Conservation (phyloP, 352 stramenopile genomes). For the Globisporangium apiculatum region DNA sequence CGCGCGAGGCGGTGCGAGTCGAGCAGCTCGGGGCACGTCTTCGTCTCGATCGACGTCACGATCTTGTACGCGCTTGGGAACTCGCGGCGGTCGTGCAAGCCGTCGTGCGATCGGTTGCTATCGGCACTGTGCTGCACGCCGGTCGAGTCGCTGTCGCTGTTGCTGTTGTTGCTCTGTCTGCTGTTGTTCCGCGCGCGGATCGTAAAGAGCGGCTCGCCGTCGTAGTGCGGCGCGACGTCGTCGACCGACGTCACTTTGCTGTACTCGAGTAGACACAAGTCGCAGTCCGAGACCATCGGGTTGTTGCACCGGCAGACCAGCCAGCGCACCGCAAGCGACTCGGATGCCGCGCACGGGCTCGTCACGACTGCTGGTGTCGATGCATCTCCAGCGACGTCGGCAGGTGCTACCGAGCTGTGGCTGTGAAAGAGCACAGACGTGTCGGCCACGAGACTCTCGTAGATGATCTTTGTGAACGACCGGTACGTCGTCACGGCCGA, state of each 20-base stretch:
- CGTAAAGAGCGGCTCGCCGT: slow-evolving; percentile 11
- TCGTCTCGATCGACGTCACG: slow-evolving; percentile 58
- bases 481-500: slow-evolving; percentile 46
- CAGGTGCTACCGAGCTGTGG: slow-evolving; percentile 10
- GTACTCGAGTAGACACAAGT: slow-evolving; percentile 72
- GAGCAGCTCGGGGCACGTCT: slow-evolving; percentile 54
- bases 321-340: slow-evolving; percentile 66
- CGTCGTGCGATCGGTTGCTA: slow-evolving; percentile 7
- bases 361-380: not conserved
- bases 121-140: not conserved
- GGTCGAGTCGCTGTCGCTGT: slow-evolving; percentile 5
- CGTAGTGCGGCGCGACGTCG: slow-evolving; percentile 19
- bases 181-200: slow-evolving; percentile 28
- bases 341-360: slow-evolving; percentile 4
- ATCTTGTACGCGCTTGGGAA: slow-evolving; percentile 62
- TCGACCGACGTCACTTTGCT: slow-evolving; percentile 50
- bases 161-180: slow-evolving; percentile 12
- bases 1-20: slow-evolving; percentile 57
- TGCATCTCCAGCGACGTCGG: not conserved
- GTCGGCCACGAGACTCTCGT: slow-evolving; percentile 59
- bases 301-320: slow-evolving; percentile 55
- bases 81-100: slow-evolving; percentile 15
- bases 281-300: slow-evolving; percentile 58
- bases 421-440: slow-evolving; percentile 72
- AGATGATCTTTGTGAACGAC: slow-evolving; percentile 73